Conservation (phyloP, 2,329 filamentous ascomycete species). For the Verticillium alfalfae region DNA sequence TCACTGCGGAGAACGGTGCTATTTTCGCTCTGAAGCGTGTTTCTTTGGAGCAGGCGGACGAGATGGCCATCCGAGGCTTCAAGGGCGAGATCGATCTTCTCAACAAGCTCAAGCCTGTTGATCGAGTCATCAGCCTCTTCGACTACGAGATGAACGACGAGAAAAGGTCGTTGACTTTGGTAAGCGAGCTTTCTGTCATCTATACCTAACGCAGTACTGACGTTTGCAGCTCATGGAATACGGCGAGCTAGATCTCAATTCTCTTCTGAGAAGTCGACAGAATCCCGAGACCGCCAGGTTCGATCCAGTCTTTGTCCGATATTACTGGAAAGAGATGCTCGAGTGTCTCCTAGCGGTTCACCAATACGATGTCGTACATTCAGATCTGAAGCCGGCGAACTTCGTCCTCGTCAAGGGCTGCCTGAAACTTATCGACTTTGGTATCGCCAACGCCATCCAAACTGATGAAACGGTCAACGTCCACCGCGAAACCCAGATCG, state of each 20-base stretch:
- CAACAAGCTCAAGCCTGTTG: conserved; percentile 73
- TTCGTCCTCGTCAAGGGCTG: conserved; percentile 88
- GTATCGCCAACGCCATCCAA: conserved; percentile 95
- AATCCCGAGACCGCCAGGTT: conserved; percentile 70
- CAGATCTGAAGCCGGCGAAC: conserved; percentile 93
- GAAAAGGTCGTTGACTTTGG: conserved; percentile 78
- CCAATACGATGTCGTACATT: conserved; percentile 87
- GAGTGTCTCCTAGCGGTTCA: conserved; percentile 91
- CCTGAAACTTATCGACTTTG: conserved; percentile 96
- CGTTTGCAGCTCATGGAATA: conserved; percentile 80
- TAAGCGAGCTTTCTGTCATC: conserved; percentile 35
- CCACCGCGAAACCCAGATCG: conserved; percentile 89
- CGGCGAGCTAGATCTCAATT: conserved; percentile 88
- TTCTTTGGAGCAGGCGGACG: conserved; percentile 83
- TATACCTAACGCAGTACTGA: background rate
- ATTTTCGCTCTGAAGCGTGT: conserved; percentile 93
- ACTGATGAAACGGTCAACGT: conserved; percentile 95
- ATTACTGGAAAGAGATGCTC: conserved; percentile 99
- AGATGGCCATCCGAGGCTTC: conserved; percentile 75
- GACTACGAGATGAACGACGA: conserved; percentile 93
- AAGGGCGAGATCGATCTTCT: conserved; percentile 94
- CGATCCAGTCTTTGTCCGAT: conserved; percentile 88
- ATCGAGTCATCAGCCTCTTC: conserved; percentile 83
- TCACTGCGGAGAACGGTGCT: conserved; percentile 95
- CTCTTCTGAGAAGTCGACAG: conserved; percentile 69